Evolutionary conservation across 2,329 filamentous ascomycete genomes (phyloP).

Genomic region (Fusarium dlaminii): DNA sequence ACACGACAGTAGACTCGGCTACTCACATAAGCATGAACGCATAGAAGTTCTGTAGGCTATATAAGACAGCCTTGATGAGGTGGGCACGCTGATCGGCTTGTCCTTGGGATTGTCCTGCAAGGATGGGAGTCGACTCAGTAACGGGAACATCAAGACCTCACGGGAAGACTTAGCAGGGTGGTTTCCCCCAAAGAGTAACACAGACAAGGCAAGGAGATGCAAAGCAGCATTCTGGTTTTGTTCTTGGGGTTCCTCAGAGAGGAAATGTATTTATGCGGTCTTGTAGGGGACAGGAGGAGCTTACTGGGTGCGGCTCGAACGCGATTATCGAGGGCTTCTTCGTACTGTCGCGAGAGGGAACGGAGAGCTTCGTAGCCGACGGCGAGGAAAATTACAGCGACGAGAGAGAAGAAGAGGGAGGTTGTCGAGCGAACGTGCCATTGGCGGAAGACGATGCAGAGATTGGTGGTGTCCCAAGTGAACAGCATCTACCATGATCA

Average conservation of each 20-base stretch:
- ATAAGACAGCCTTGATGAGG: constrained; percentile 82
- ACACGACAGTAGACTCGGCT: background rate
- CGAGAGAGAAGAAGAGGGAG: constrained; percentile 82
- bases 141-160: constrained; percentile 51
- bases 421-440: constrained; percentile 84
- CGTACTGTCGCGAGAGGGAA: constrained; percentile 79
- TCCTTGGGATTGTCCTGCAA: constrained; percentile 77
- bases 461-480: constrained; percentile 91
- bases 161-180: constrained; percentile 46
- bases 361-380: constrained; percentile 95
- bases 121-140: constrained; percentile 72
- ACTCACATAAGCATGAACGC: constrained; percentile 99
- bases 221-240: constrained; percentile 25
- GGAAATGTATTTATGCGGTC: constrained; percentile 9
- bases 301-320: constrained; percentile 64
- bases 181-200: constrained; percentile 21
- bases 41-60: constrained; percentile 96
- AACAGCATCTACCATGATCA: constrained; percentile 86
- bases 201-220: constrained; percentile 17
- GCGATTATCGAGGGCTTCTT: constrained; percentile 62
- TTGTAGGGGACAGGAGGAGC: constrained; percentile 33
- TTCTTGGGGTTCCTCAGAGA: constrained; percentile 19
- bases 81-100: constrained; percentile 74
- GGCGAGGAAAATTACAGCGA: constrained; percentile 82
- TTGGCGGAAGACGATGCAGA: constrained; percentile 93